phyloP scores from a whole-genome alignment of 805 yeast genomes.

The Jamesozyma lodderae region DNA sequence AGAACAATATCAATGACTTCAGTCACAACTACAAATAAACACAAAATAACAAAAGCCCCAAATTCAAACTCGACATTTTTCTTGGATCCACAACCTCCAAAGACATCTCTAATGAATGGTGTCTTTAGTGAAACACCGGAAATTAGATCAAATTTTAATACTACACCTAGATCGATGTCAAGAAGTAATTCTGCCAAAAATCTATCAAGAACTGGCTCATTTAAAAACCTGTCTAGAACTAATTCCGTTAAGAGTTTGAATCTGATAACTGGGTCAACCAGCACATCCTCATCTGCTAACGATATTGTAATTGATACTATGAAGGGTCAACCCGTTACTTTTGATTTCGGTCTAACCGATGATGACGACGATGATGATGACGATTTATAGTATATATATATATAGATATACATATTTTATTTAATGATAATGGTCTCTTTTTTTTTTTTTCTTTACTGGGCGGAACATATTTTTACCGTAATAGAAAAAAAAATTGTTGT shows the following conservation, averaged over 20 bases:
- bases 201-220: background rate
- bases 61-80: slow-evolving; percentile 22
- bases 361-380: slow-evolving; percentile 1
- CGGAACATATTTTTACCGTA: too few relatives aligned
- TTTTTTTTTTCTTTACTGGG: too few relatives aligned
- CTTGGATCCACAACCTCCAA: slow-evolving; percentile 26
- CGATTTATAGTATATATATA: background rate
- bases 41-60: background rate
- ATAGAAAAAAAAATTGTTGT: too few relatives aligned
- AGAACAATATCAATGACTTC: slow-evolving; percentile 20
- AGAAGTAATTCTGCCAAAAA: slow-evolving; percentile 13
- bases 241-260: background rate
- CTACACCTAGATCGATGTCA: slow-evolving; percentile 24
- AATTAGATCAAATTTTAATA: slow-evolving; percentile 21
- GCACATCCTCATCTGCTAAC: too few relatives aligned
- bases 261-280: background rate
- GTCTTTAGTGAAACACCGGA: slow-evolving; percentile 27
- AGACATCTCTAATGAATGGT: slow-evolving; percentile 27
- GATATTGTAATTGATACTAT: too few relatives aligned
- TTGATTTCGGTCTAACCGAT: slow-evolving; percentile 1
- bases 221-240: background rate
- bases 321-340: too few relatives aligned
- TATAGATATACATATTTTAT: background rate
- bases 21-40: background rate
- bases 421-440: too few relatives aligned